phyloP scores from a whole-genome alignment of 2,329 filamentous ascomycete species.

The Cladophialophora chaetospira region DNA sequence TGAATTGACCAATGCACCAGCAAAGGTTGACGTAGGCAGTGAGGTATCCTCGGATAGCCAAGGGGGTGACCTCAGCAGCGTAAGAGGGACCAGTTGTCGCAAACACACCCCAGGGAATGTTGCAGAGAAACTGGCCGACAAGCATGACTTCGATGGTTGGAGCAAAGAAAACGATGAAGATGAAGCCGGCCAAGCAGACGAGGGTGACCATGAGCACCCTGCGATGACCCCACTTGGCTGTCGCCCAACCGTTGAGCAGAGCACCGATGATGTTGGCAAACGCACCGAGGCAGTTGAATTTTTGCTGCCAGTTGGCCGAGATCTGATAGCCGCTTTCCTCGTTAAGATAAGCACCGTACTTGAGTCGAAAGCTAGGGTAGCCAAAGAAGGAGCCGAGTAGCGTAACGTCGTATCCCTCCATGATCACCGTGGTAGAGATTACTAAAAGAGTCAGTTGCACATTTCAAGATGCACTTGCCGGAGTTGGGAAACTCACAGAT shows the following conservation, averaged over 20 bases:
- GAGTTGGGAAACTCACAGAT: slow-evolving; percentile 11
- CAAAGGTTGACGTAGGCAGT: slow-evolving; percentile 64
- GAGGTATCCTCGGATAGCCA: slow-evolving; percentile 60
- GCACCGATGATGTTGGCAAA: slow-evolving; percentile 22
- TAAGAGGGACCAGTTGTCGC: slow-evolving; percentile 54
- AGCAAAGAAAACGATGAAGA: slow-evolving; percentile 55
- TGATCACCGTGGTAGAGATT: slow-evolving; percentile 52
- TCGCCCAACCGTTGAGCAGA: slow-evolving; percentile 20
- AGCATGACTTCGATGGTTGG: slow-evolving; percentile 50
- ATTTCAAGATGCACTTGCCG: neutral
- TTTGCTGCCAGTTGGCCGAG: slow-evolving; percentile 57
- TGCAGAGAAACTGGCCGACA: slow-evolving; percentile 54
- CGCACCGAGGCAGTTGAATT: slow-evolving; percentile 10
- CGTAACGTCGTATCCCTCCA: slow-evolving; percentile 58
- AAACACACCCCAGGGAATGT: slow-evolving; percentile 37
- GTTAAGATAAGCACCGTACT: slow-evolving; percentile 41
- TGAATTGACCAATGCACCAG: slow-evolving; percentile 64
- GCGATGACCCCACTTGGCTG: slow-evolving; percentile 45
- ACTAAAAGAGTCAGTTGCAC: slow-evolving; percentile 1
- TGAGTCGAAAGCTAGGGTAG: slow-evolving; percentile 45
- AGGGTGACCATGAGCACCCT: slow-evolving; percentile 52
- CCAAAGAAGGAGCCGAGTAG: slow-evolving; percentile 55
- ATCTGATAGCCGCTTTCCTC: slow-evolving; percentile 36
- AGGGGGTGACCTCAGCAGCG: slow-evolving; percentile 66
- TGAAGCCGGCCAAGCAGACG: slow-evolving; percentile 48